Percentiles rank a stretch among this genome's conserved stretches.
Evolutionary conservation across 176 grass and related monocot genomes (phyloP).

Genomic region (Zizania latifolia): DNA sequence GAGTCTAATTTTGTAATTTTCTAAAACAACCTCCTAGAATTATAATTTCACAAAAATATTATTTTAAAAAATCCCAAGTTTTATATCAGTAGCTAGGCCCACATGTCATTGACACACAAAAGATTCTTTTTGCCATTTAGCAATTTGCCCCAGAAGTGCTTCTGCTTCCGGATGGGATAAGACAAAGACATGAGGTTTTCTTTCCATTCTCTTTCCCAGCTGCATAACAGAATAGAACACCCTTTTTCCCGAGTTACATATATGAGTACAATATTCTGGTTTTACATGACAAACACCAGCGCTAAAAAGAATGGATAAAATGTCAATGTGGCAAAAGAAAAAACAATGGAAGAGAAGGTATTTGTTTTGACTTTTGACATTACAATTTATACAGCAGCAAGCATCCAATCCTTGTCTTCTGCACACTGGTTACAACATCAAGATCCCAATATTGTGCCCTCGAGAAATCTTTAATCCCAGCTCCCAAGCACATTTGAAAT

Average conservation of each 20-base stretch:
- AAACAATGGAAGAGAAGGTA: background rate
- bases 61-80: too few relatives aligned
- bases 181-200: background rate
- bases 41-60: too few relatives aligned
- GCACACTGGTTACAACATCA: constrained; percentile 18
- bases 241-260: constrained; percentile 24
- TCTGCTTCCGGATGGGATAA: background rate
- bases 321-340: constrained; percentile 2
- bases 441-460: background rate
- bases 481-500: constrained; percentile 10
- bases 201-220: background rate
- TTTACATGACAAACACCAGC: constrained; percentile 17
- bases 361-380: background rate
- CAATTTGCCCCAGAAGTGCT: background rate
- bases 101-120: too few relatives aligned
- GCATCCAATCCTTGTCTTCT: constrained; percentile 29
- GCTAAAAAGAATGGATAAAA: constrained; percentile 50
- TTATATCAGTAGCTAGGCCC: too few relatives aligned
- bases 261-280: constrained; percentile 34
- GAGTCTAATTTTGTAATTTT: too few relatives aligned
- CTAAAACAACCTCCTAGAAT: too few relatives aligned
- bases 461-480: constrained; percentile 24
- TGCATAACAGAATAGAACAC: constrained; percentile 5
- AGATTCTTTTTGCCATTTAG: background rate
- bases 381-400: constrained; percentile 60